Conservation (phyloP, 805 yeast species). For the Saturnispora diversa region DNA sequence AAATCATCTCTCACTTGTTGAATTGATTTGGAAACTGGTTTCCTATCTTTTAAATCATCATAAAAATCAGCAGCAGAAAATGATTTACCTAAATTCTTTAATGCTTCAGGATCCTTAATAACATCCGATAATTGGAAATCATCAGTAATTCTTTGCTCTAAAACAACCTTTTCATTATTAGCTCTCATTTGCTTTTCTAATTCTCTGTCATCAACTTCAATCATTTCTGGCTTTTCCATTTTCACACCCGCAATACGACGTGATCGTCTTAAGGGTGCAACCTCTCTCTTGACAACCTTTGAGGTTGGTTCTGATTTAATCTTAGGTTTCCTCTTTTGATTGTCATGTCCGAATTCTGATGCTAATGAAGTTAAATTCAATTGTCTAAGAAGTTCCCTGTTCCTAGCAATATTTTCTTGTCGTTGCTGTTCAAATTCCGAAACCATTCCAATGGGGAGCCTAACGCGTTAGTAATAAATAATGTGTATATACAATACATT, state of each 20-base stretch:
- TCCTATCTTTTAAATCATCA: constrained; percentile 37
- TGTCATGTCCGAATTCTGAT: constrained; percentile 19
- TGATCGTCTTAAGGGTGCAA: constrained; percentile 64
- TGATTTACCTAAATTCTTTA: constrained; percentile 37
- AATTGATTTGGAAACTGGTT: constrained; percentile 36
- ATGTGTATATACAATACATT: too few relatives aligned
- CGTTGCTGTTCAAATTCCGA: constrained; percentile 67
- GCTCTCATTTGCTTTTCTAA: constrained; percentile 33
- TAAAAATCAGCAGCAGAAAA: constrained; percentile 68
- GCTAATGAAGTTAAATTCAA: constrained; percentile 59
- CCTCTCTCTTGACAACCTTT: constrained; percentile 25
- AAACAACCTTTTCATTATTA: constrained; percentile 30
- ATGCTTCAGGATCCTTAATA: constrained; percentile 29
- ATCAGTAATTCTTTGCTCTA: constrained; percentile 54
- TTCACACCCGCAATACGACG: constrained; percentile 69
- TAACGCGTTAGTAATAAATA: too few relatives aligned
- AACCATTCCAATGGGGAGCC: too few relatives aligned
- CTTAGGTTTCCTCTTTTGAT: background rate
- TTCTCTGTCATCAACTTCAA: constrained; percentile 42
- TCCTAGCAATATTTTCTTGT: constrained; percentile 74
- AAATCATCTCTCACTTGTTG: constrained; percentile 47
- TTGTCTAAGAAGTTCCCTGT: constrained; percentile 63
- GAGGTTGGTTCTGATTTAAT: constrained; percentile 12
- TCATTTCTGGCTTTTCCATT: constrained; percentile 16
- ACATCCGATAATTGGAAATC: constrained; percentile 58